A percentile compares a stretch with the other conserved stretches of the same genome.
Conservation (phyloP, 1,139 yeast species). For the Wickerhamomyces sp. region DNA sequence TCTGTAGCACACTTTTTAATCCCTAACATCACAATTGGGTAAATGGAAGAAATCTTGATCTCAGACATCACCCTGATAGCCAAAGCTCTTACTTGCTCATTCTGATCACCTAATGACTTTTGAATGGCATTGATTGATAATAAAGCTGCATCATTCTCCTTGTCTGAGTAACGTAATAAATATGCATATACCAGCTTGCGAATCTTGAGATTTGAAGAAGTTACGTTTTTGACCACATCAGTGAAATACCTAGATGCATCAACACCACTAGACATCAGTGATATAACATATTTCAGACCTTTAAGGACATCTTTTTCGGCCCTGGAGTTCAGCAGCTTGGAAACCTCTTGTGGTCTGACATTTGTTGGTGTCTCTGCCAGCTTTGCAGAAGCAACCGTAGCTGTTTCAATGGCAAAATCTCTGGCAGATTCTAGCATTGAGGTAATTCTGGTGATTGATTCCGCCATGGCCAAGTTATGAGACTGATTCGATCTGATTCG, state of each 20-base stretch:
- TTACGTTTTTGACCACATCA: constrained; percentile 84
- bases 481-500: neutral
- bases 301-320: constrained; percentile 65
- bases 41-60: constrained; percentile 71
- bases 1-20: constrained; percentile 68
- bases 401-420: constrained; percentile 77
- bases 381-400: constrained; percentile 69
- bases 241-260: constrained; percentile 67
- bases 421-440: constrained; percentile 75
- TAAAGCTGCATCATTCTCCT: constrained; percentile 83
- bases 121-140: constrained; percentile 90
- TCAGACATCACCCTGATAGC: constrained; percentile 80
- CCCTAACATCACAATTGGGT: constrained; percentile 73
- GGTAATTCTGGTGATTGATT: constrained; percentile 46
- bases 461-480: constrained; percentile 49
- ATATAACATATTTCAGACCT: constrained; percentile 75
- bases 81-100: constrained; percentile 62
- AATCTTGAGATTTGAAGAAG: constrained; percentile 63
- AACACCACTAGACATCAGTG: constrained; percentile 61
- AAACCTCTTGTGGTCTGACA: constrained; percentile 58
- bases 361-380: constrained; percentile 53
- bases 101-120: constrained; percentile 67
- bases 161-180: constrained; percentile 72
- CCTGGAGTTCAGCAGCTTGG: constrained; percentile 62
- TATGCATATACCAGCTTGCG: constrained; percentile 78